These are phyloP conservation scores for Solanum chiquidenum DNA, from an alignment of 257 asterid genomes.

Conservation along the genomic window DNA sequence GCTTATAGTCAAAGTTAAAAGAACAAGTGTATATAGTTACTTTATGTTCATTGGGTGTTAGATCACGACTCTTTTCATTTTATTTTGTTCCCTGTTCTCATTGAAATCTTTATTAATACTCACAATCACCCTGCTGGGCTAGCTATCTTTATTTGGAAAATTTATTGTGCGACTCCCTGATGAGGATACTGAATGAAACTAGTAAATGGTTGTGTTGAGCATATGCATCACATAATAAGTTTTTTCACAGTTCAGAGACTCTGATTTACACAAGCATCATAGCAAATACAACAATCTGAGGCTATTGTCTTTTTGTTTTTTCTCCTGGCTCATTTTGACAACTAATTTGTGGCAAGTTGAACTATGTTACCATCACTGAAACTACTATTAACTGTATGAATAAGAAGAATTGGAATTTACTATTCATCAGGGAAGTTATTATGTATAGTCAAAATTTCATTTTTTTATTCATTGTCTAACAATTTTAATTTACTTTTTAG, in stretches of 20 bases:
- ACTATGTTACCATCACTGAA: neutral
- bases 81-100: neutral
- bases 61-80: neutral
- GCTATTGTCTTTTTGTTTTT: neutral
- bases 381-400: neutral
- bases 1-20: neutral
- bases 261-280: neutral
- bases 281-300: neutral
- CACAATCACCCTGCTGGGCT: neutral
- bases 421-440: neutral
- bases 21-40: neutral
- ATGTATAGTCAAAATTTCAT: neutral
- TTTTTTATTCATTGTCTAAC: neutral
- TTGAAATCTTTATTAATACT: neutral
- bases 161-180: neutral
- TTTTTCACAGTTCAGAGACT: neutral
- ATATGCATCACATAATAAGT: neutral
- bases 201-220: neutral
- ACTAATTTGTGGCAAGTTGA: neutral
- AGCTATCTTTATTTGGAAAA: neutral
- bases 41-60: neutral
- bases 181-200: neutral
- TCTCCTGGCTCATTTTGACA: neutral
- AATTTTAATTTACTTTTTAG: slow-evolving; percentile 24
- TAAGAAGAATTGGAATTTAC: neutral